Conservation (phyloP, 192 early-diverging fungal species). For the Entrophospora sp. region DNA sequence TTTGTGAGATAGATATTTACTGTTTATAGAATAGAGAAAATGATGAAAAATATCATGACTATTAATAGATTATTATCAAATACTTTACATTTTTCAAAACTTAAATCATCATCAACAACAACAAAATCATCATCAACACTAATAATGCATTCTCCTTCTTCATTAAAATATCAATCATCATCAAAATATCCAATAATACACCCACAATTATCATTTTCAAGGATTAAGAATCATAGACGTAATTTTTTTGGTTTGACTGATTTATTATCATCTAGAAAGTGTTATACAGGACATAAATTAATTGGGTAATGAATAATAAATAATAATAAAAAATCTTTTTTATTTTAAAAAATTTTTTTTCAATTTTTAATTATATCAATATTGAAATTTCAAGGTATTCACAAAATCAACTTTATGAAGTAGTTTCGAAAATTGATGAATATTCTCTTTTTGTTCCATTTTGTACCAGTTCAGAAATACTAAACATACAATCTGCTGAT, state of each 20-base stretch:
- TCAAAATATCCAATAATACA: too few species aligned
- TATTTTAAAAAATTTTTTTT: neutral
- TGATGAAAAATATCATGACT: too few species aligned
- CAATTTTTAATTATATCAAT: neutral
- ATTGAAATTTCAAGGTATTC: constrained; percentile 52
- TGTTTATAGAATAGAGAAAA: too few species aligned
- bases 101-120: too few species aligned
- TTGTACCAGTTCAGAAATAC: constrained; percentile 59
- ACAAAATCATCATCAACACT: too few species aligned
- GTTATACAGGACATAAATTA: neutral
- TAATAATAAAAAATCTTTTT: neutral
- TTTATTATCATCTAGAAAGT: neutral
- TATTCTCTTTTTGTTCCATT: constrained; percentile 80
- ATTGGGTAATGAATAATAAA: neutral
- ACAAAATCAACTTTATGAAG: constrained; percentile 65
- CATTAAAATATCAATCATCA: too few species aligned
- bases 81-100: too few species aligned
- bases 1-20: too few species aligned
- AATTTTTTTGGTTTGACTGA: neutral
- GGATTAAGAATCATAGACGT: too few species aligned
- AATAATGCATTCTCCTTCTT: too few species aligned
- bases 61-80: too few species aligned
- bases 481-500: constrained; percentile 28
- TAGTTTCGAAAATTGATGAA: constrained; percentile 73
- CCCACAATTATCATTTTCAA: neutral